A percentile compares a stretch with the other conserved stretches of the same genome.
Evolutionary conservation across 1,139 yeast genomes (phyloP).

Genomic region (Nematodospora anomalae): DNA sequence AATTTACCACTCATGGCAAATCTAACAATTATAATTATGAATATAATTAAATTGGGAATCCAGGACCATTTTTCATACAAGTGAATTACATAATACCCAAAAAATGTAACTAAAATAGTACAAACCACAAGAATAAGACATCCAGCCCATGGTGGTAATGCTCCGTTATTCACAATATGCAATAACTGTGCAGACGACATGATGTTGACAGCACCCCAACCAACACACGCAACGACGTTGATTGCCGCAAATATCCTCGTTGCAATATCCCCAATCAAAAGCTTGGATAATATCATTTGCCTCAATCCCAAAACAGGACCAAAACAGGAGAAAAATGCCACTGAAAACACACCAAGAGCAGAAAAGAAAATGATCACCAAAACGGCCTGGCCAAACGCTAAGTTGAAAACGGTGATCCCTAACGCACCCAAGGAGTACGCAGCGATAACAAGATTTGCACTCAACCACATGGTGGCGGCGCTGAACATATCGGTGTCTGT

Average conservation of each 20-base stretch:
- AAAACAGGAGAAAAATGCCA: slow-evolving; percentile 78
- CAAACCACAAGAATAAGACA: slow-evolving; percentile 68
- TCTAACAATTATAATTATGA: slow-evolving; percentile 77
- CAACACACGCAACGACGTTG: slow-evolving; percentile 84
- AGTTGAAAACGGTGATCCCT: slow-evolving; percentile 58
- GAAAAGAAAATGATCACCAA: slow-evolving; percentile 70
- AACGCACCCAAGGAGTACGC: slow-evolving; percentile 80
- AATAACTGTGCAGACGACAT: slow-evolving; percentile 87
- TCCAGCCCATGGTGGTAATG: slow-evolving; percentile 90
- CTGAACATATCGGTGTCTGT: slow-evolving; percentile 59
- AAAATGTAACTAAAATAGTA: slow-evolving; percentile 76
- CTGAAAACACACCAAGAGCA: slow-evolving; percentile 70
- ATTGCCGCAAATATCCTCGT: slow-evolving; percentile 77
- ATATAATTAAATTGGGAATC: slow-evolving; percentile 76
- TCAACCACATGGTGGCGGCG: slow-evolving; percentile 90
- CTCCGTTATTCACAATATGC: slow-evolving; percentile 68
- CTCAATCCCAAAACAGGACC: slow-evolving; percentile 87
- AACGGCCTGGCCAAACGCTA: slow-evolving; percentile 66
- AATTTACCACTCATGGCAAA: slow-evolving; percentile 67
- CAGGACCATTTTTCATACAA: slow-evolving; percentile 82
- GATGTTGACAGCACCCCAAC: slow-evolving; percentile 94
- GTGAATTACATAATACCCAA: slow-evolving; percentile 85
- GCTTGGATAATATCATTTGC: slow-evolving; percentile 82
- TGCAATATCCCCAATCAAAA: slow-evolving; percentile 71
- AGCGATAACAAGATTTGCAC: slow-evolving; percentile 87